These are phyloP conservation scores for Acanthochlamys bracteata DNA, from an alignment of 106 monocot species.

Conservation along the genomic window DNA sequence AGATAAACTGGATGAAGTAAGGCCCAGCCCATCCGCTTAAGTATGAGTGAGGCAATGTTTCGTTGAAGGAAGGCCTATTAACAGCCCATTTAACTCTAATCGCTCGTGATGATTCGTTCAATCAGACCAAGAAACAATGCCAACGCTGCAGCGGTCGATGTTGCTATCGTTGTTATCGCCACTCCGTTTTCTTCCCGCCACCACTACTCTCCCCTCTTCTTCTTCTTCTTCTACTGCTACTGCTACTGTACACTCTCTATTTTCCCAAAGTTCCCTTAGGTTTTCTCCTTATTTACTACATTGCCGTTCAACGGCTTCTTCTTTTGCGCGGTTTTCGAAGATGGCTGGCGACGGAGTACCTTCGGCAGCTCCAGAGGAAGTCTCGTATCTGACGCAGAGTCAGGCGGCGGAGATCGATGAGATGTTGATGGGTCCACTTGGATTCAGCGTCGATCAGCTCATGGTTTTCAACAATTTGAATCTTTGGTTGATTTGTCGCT, in stretches of 20 bases:
- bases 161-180: background rate
- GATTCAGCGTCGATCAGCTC: constrained; percentile 90
- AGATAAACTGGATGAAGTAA: too few species aligned
- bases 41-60: too few species aligned
- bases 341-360: constrained; percentile 8
- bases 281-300: background rate
- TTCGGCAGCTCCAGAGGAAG: constrained; percentile 13
- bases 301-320: background rate
- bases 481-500: background rate
- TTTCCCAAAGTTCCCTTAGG: background rate
- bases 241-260: too few species aligned
- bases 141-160: background rate
- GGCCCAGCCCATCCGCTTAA: too few species aligned
- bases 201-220: background rate
- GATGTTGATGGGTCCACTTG: constrained; percentile 88
- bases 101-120: too few species aligned
- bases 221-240: background rate
- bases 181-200: background rate
- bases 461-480: constrained; percentile 40
- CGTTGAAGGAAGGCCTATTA: background rate
- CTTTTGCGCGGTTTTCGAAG: background rate
- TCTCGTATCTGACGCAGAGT: constrained; percentile 60
- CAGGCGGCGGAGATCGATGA: constrained; percentile 89
- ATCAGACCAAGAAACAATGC: background rate
- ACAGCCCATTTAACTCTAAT: background rate